phyloP scores from a whole-genome alignment of 1,139 yeast species.

The Magnusiomyces magnusii region DNA sequence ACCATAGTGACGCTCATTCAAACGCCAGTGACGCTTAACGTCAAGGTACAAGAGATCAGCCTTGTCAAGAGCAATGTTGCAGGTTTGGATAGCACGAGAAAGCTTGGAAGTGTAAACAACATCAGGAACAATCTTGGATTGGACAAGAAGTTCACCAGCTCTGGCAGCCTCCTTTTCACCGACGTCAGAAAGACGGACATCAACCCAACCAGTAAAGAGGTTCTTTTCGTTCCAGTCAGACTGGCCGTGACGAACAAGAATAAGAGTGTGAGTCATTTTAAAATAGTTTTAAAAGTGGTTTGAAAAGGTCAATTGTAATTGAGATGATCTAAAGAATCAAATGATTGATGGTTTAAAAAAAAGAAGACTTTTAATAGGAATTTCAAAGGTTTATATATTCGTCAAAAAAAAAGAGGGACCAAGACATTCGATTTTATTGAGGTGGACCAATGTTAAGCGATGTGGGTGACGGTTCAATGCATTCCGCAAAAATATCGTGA shows the following conservation, averaged over 20 bases:
- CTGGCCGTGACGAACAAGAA: conserved; percentile 80
- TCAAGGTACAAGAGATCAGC: conserved; percentile 92
- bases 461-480: neutral
- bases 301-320: neutral
- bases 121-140: conserved; percentile 79
- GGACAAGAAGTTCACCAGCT: conserved; percentile 91
- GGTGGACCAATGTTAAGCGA: neutral
- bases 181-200: conserved; percentile 72
- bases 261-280: conserved; percentile 28
- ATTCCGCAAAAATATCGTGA: neutral
- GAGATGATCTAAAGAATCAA: no score
- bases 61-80: conserved; percentile 83
- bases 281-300: neutral
- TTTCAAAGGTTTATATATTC: neutral
- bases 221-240: conserved; percentile 98
- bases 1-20: conserved; percentile 99
- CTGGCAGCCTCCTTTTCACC: conserved; percentile 88
- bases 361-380: neutral
- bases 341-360: neutral
- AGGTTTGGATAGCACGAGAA: conserved; percentile 96
- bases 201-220: conserved; percentile 99
- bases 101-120: conserved; percentile 86
- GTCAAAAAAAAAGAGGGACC: neutral
- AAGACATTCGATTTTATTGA: neutral
- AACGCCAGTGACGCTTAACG: conserved; percentile 94